Evolutionary conservation across 192 early-diverging fungal genomes (phyloP), one percentile per base, ranked within the genome.

Genomic region (Linnemannia hyalina): DNA sequence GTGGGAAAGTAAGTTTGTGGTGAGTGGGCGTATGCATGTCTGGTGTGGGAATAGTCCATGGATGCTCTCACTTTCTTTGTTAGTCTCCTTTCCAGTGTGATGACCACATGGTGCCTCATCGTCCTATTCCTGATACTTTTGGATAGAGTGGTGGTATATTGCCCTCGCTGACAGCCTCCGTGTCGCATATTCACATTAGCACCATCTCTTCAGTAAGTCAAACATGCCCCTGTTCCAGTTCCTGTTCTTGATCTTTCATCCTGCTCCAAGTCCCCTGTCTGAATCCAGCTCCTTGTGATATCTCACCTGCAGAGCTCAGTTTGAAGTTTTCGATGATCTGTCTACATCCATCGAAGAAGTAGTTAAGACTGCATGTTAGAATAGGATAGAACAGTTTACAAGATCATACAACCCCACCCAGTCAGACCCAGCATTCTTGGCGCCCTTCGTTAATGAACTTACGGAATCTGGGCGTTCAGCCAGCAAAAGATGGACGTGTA

Each of bases 381-480:
- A 65, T 35, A 65, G 11, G 60, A 29, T 32, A 32, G 11, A 65
- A 32, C 60, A 23, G 60, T 32, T 35, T 6, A 16, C 60, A 15
- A 15, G 60, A 65, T 76, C 57, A 77, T 55, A 29, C 47, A 75
- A 42, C 55, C 35, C 49, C 60, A 60, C n/a, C 76, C 74, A 26
- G 5, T 5, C 49, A 52, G 49, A 35, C 18, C 15, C 22, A 32
- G 32, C 54, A 68, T n/a, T 76, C 26, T 49, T n/a, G 4, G 38
- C 13, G 29, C 15, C 15, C 8, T 18, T 18, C 29, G 20, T 81
- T 22, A n/a, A 73, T 49, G 26, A 35, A 92, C 90, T 85, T 94
- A 94, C 88, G 94, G 94, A 44, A 95, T 78, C 87, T 95, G 94
- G 23, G 94, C 94, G 88, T 92, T 95, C 41, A 95, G 49, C 94